phyloP scores from a whole-genome alignment of 495 filamentous ascomycete genomes.

The Emericellopsis terricola region DNA sequence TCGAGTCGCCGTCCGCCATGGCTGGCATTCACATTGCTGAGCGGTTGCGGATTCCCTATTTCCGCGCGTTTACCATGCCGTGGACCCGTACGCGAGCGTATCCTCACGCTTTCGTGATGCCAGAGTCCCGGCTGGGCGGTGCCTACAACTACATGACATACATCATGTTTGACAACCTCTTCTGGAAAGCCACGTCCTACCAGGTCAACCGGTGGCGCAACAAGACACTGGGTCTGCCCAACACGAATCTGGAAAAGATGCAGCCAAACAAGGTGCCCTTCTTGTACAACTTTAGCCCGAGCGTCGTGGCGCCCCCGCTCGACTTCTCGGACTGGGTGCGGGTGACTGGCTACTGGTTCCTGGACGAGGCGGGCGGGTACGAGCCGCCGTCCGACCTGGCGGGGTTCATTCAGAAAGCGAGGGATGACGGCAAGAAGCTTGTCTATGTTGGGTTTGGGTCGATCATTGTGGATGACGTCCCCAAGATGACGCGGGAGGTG shows the following conservation, averaged over 20 bases:
- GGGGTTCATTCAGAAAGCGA: slow-evolving; percentile 65
- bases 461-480: slow-evolving; percentile 83
- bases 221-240: slow-evolving; percentile 55
- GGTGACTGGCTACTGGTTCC: slow-evolving; percentile 95
- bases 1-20: slow-evolving; percentile 96
- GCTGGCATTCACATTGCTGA: slow-evolving; percentile 98
- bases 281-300: slow-evolving; percentile 90
- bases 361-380: slow-evolving; percentile 67
- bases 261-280: slow-evolving; percentile 94
- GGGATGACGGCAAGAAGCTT: slow-evolving; percentile 69
- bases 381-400: slow-evolving; percentile 54
- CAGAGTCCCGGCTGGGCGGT: slow-evolving; percentile 83
- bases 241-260: slow-evolving; percentile 75
- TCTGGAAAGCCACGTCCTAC: slow-evolving; percentile 83
- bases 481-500: slow-evolving; percentile 71
- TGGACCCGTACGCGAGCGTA: slow-evolving; percentile 94
- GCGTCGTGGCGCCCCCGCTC: slow-evolving; percentile 76
- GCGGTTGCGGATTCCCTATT: slow-evolving; percentile 83
- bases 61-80: slow-evolving; percentile 96
- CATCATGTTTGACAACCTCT: slow-evolving; percentile 91
- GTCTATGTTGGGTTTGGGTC: slow-evolving; percentile 97
- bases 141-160: slow-evolving; percentile 91
- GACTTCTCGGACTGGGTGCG: slow-evolving; percentile 97
- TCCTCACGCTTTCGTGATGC: slow-evolving; percentile 93
- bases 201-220: slow-evolving; percentile 92